These are phyloP conservation scores for Rhododendron griersonianum DNA, from an alignment of 148 eudicot genomes.

Conservation along the genomic window DNA sequence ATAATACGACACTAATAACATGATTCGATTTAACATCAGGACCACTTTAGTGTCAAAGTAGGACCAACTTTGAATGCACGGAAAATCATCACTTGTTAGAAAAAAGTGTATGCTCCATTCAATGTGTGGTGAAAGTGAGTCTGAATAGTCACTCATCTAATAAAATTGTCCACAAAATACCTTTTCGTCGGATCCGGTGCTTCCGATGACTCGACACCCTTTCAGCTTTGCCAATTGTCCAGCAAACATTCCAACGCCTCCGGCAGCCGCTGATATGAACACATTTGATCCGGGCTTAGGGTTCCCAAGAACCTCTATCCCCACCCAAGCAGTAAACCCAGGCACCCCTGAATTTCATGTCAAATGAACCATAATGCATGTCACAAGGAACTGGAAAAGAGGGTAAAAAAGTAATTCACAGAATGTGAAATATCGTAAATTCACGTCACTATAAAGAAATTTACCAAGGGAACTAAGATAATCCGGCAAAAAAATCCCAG, in stretches of 20 bases:
- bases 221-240: slow-evolving; percentile 39
- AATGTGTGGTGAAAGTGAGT: too few relatives aligned
- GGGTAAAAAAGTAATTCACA: background rate
- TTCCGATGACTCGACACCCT: slow-evolving; percentile 39
- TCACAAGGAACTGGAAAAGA: background rate
- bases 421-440: background rate
- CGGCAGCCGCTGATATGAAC: slow-evolving; percentile 38
- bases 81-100: too few relatives aligned
- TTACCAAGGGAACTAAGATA: slow-evolving; percentile 29
- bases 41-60: too few relatives aligned
- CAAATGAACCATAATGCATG: background rate
- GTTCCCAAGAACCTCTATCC: slow-evolving; percentile 24
- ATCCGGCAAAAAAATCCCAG: slow-evolving; percentile 23
- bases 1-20: background rate
- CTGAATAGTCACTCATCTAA: too few relatives aligned
- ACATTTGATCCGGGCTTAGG: slow-evolving; percentile 35
- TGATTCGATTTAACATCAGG: background rate
- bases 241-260: slow-evolving; percentile 39
- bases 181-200: slow-evolving; percentile 37
- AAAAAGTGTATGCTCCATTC: too few relatives aligned
- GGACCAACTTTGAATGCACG: too few relatives aligned
- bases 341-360: slow-evolving; percentile 22
- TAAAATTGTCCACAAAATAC: slow-evolving; percentile 2
- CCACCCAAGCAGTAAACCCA: slow-evolving; percentile 42
- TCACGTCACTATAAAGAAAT: background rate